Conservation (phyloP, 139 green algal species). For the Limnomonas spitsbergensis region DNA sequence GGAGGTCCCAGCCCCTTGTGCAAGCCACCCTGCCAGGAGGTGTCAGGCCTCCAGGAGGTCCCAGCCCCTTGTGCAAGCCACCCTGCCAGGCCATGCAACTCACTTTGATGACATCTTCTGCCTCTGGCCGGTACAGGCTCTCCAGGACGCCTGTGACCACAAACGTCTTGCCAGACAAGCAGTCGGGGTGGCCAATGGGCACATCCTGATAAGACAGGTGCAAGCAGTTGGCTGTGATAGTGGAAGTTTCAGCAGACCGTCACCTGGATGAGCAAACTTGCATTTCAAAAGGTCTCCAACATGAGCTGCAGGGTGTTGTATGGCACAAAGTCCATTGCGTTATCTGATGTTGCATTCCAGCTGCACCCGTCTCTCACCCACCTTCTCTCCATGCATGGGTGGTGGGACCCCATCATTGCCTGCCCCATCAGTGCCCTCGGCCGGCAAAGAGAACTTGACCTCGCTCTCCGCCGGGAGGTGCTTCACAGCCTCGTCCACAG, state of each 20-base stretch:
- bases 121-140: conserved; percentile 58
- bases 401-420: conserved; percentile 25
- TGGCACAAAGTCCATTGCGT: neutral
- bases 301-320: neutral
- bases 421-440: conserved; percentile 20
- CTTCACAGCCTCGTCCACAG: conserved; percentile 23
- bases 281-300: neutral
- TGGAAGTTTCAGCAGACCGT: too few species aligned
- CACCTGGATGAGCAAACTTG: neutral
- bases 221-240: neutral
- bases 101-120: conserved; percentile 2
- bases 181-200: conserved; percentile 79
- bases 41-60: too few species aligned
- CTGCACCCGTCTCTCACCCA: neutral
- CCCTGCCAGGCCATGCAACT: too few species aligned
- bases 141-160: conserved; percentile 85
- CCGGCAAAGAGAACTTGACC: conserved; percentile 45
- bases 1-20: too few species aligned
- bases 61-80: too few species aligned
- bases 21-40: too few species aligned
- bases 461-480: conserved; percentile 37
- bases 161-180: conserved; percentile 83
- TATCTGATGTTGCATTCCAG: neutral
- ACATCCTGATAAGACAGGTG: too few species aligned
- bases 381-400: conserved; percentile 43